phyloP scores from a whole-genome alignment of 805 yeast species.

The Candida sithepensis region DNA sequence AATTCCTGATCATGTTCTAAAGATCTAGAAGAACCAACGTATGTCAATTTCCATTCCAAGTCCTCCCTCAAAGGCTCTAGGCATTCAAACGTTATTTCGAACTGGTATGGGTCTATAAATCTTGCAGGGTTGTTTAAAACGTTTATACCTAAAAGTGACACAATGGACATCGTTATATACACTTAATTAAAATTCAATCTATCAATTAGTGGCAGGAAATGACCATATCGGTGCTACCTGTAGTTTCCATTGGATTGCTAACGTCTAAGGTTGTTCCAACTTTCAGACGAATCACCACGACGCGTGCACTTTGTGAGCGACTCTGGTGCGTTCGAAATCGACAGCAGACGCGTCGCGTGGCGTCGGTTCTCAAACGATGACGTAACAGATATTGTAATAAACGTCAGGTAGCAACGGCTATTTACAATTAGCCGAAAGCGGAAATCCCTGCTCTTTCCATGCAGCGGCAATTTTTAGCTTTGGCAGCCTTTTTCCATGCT shows the following conservation, averaged over 20 bases:
- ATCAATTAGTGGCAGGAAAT: no score
- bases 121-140: constrained; percentile 94
- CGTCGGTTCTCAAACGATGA: no score
- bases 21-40: constrained; percentile 94
- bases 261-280: no score
- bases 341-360: no score
- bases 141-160: constrained; percentile 84
- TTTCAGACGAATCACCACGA: not conserved
- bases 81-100: constrained; percentile 97
- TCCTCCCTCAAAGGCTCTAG: constrained; percentile 88
- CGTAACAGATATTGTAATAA: no score
- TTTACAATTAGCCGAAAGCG: not conserved
- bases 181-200: not conserved
- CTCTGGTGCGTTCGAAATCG: no score
- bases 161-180: constrained; percentile 69
- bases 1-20: constrained; percentile 95
- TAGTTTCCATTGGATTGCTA: no score
- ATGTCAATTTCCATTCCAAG: constrained; percentile 94
- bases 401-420: not conserved
- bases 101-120: constrained; percentile 89
- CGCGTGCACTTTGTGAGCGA: no score
- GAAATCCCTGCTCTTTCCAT: not conserved
- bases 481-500: no score
- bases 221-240: no score
- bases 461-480: not conserved